Base-by-base conservation (phyloP, 2,329 filamentous ascomycete genomes). In the Coniosporium tulheliwenetii region DNA sequence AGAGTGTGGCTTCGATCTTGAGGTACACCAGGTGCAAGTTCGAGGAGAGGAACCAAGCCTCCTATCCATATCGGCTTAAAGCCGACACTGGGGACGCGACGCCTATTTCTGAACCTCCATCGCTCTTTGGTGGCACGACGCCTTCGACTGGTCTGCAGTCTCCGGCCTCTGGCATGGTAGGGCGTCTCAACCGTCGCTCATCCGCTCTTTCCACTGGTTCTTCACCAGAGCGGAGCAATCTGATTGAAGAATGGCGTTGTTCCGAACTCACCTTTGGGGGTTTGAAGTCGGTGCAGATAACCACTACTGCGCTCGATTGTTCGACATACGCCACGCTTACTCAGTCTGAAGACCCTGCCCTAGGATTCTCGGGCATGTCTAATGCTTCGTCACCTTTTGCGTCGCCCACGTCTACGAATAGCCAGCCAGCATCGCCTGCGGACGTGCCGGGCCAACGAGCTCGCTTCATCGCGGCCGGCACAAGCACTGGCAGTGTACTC, bases 371-470 rank as follows among this genome's bases (percentile, higher is more conserved):
- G 5, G 69, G 70, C 36, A 59, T 58, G 35, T 75, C 73, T 1
- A 62, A 61, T 10, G 56, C 65, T 9, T 79, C 70, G 5, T 75
- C 68, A 15, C 68, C 62, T 30, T 66, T 63, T 36, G 69, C 67
- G 12, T 72, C 70, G 3, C 72, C 69, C n/a, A 54, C 67, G 48
- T 73, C 60, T 12, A 43, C 47, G 53, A 67, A 56, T 53, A 67
- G 52, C 50, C 63, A 57, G 47, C 61, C 56, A 40, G 57, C 53
- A 41, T 66, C 51, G 42, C 53, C 62, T 15, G 53, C 62, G 5
- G 82, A 93, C 46, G 75, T 95, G 29, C 89, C 89, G 3, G 91
- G 91, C 5, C 81, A 86, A 43, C 75, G 87, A 45, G 81, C 82
- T 43, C 80, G 89, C 10, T 74, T 93, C 36, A 56, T 96, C 32